These are phyloP conservation scores for Neurospora pannonica DNA, from an alignment of 495 filamentous ascomycete species.

Conservation along the genomic window DNA sequence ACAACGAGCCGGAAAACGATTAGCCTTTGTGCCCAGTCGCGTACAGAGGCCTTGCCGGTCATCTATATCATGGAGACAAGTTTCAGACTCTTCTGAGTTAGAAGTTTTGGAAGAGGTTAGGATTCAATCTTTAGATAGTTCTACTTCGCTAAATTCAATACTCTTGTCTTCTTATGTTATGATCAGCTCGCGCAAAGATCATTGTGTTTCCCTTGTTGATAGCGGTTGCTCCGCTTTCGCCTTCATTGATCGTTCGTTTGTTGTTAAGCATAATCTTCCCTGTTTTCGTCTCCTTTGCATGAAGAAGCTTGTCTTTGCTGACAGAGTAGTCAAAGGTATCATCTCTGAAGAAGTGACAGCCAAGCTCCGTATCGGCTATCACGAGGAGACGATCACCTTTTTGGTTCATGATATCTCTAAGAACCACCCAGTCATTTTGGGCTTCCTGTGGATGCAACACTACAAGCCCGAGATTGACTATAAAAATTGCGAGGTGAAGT, in stretches of 20 bases:
- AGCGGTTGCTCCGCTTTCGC: neutral
- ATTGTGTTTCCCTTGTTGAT: neutral
- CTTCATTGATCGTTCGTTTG: neutral
- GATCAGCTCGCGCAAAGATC: neutral
- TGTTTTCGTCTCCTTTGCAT: fast-evolving
- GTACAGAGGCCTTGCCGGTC: neutral
- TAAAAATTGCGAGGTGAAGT: fast-evolving
- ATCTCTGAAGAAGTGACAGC: neutral
- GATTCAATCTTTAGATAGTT: neutral
- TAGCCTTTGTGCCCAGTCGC: too few relatives aligned
- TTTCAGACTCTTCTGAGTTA: neutral
- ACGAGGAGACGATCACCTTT: neutral
- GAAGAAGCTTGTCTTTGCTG: neutral
- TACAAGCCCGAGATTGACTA: neutral
- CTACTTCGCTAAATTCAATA: neutral
- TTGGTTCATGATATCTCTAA: neutral
- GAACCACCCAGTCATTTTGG: neutral
- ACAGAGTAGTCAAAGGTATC: neutral
- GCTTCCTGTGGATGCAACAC: neutral
- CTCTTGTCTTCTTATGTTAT: neutral
- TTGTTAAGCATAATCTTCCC: neutral
- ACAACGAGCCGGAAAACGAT: too few relatives aligned
- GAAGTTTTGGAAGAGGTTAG: neutral
- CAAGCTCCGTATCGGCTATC: fast-evolving
- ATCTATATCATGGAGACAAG: neutral